A percentile compares a stretch with the other conserved stretches of the same genome.
Evolutionary conservation across 2,329 filamentous ascomycete genomes (phyloP).

Genomic region (Paraphoma chrysanthemicola): DNA sequence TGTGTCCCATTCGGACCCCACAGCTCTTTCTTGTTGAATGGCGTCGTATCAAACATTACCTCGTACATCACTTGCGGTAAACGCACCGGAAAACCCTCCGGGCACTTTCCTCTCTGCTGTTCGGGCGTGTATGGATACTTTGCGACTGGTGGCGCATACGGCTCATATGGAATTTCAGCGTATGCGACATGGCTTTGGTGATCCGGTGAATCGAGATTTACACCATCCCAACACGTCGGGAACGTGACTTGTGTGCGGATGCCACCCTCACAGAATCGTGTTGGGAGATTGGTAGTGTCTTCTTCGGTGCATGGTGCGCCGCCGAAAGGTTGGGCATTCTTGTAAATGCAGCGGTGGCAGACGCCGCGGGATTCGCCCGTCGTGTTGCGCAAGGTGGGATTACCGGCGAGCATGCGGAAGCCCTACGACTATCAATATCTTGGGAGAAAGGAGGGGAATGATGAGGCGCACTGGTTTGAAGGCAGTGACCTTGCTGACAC

Average conservation of each 20-base stretch:
- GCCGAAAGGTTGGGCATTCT: slow-evolving; percentile 30
- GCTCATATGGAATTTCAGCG: slow-evolving; percentile 38
- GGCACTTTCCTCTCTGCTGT: slow-evolving; percentile 48
- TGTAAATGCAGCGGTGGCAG: slow-evolving; percentile 42
- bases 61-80: slow-evolving; percentile 58
- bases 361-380: slow-evolving; percentile 38
- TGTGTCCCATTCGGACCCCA: slow-evolving; percentile 37
- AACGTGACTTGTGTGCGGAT: slow-evolving; percentile 55
- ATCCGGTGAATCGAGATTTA: slow-evolving; percentile 59
- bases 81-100: slow-evolving; percentile 51
- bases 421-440: slow-evolving; percentile 44
- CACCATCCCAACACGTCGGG: slow-evolving; percentile 60
- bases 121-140: slow-evolving; percentile 26
- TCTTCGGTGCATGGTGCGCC: slow-evolving; percentile 50
- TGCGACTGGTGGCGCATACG: slow-evolving; percentile 25
- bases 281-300: slow-evolving; percentile 48
- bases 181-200: slow-evolving; percentile 62
- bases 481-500: slow-evolving; percentile 32
- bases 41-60: slow-evolving; percentile 54
- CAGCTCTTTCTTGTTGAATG: slow-evolving; percentile 32
- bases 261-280: slow-evolving; percentile 51
- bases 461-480: slow-evolving; percentile 31
- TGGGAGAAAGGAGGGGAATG: background rate
- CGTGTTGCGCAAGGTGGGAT: slow-evolving; percentile 40
- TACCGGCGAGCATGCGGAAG: slow-evolving; percentile 58